These are phyloP conservation scores for Glycine soja DNA, from an alignment of 306 rosid species.

Conservation along the genomic window DNA sequence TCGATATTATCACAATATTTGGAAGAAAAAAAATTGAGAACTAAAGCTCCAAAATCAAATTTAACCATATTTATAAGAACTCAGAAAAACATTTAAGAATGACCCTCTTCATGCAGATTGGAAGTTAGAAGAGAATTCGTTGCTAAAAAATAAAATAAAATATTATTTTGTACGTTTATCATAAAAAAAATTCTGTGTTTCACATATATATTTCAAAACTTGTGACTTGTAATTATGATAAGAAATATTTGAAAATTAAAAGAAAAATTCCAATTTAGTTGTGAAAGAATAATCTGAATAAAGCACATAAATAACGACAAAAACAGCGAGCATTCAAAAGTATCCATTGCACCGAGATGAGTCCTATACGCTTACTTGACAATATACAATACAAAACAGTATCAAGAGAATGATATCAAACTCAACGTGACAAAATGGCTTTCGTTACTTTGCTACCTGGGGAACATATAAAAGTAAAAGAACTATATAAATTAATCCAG, in stretches of 20 bases:
- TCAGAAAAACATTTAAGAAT: no score
- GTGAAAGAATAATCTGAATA: no score
- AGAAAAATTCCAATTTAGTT: no score
- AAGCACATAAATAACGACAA: background rate
- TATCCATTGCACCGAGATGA: conserved; percentile 8
- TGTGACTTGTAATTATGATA: no score
- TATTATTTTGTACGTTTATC: no score
- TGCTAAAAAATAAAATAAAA: no score
- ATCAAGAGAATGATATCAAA: conserved; percentile 31
- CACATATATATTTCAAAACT: no score
- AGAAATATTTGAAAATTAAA: no score
- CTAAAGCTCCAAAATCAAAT: background rate
- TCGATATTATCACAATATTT: background rate
- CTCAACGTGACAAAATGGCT: conserved; percentile 46
- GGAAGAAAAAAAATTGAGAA: background rate
- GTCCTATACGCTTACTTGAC: conserved; percentile 41
- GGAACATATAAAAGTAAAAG: conserved; percentile 45
- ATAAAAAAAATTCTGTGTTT: no score
- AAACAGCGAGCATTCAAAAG: conserved; percentile 23
- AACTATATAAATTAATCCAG: conserved; percentile 52
- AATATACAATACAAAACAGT: conserved; percentile 46
- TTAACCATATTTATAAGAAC: no score
- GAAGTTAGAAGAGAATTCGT: no score
- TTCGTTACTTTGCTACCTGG: conserved; percentile 42
- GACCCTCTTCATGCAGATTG: no score